Evolutionary conservation across 768 basidiomycete species (phyloP).

Genomic region (Xerocomellus dryophilus): DNA sequence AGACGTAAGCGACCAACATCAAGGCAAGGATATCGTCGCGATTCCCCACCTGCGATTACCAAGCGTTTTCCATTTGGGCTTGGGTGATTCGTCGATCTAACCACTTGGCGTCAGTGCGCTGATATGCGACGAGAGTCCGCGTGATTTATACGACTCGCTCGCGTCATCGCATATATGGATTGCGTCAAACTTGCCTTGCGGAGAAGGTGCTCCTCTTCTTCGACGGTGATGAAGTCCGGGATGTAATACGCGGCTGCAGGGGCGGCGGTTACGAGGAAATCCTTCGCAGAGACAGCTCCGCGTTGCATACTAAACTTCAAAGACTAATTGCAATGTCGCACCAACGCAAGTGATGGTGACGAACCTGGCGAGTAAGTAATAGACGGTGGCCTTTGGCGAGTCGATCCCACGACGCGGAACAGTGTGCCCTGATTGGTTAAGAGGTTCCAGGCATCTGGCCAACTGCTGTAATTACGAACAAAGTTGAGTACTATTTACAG

Average conservation of each 20-base stretch:
- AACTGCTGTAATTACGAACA: neutral
- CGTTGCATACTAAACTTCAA: conserved; percentile 13
- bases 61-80: conserved; percentile 74
- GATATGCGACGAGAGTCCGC: neutral
- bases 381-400: neutral
- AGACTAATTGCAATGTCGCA: conserved; percentile 1
- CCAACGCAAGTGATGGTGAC: neutral
- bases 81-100: conserved; percentile 77
- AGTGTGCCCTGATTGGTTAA: neutral
- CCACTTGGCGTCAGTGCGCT: conserved; percentile 15
- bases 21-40: conserved; percentile 1
- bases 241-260: conserved; percentile 58
- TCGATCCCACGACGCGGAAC: conserved; percentile 21
- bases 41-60: conserved; percentile 14
- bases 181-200: conserved; percentile 54
- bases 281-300: conserved; percentile 4
- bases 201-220: conserved; percentile 75
- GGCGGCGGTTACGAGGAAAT: conserved; percentile 25
- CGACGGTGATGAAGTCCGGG: conserved; percentile 69
- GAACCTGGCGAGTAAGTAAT: neutral
- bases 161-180: neutral
- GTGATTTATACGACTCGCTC: neutral
- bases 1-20: neutral
- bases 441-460: neutral
- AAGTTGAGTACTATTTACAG: conserved; percentile 1